phyloP scores from a whole-genome alignment of 2,329 filamentous ascomycete genomes.

The Aspergillus chevalieri region DNA sequence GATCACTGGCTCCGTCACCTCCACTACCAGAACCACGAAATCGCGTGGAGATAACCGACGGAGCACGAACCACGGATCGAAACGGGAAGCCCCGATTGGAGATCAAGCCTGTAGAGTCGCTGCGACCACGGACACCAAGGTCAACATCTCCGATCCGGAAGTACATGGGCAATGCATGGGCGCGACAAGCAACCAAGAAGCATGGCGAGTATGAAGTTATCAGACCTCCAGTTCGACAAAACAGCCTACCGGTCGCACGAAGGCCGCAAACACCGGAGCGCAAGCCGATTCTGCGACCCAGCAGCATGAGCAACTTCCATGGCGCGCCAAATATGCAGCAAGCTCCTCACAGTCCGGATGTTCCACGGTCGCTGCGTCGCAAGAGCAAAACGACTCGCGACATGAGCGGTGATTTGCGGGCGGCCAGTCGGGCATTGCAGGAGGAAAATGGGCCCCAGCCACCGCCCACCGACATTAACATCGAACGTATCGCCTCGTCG shows the following conservation, averaged over 20 bases:
- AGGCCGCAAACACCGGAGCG: constrained; percentile 32
- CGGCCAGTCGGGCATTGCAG: constrained; percentile 51
- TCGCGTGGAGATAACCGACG: constrained; percentile 48
- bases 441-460: constrained; percentile 22
- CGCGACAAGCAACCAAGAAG: constrained; percentile 19
- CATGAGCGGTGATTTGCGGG: constrained; percentile 70
- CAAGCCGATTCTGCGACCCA: constrained; percentile 26
- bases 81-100: constrained; percentile 29
- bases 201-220: constrained; percentile 14
- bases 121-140: constrained; percentile 23
- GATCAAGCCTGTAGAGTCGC: constrained; percentile 36
- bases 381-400: constrained; percentile 47
- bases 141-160: constrained; percentile 17
- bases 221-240: constrained; percentile 21
- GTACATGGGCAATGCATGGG: constrained; percentile 28
- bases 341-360: constrained; percentile 11
- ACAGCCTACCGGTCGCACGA: constrained; percentile 11
- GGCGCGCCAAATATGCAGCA: constrained; percentile 28
- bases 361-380: constrained; percentile 65
- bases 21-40: constrained; percentile 32
- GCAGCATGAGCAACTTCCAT: constrained; percentile 50
- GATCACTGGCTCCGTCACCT: constrained; percentile 13
- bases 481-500: constrained; percentile 41
- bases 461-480: constrained; percentile 23
- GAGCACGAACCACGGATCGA: constrained; percentile 40